Base-by-base conservation (phyloP, 2,329 filamentous ascomycete species). In the Aspergillus hortae region DNA sequence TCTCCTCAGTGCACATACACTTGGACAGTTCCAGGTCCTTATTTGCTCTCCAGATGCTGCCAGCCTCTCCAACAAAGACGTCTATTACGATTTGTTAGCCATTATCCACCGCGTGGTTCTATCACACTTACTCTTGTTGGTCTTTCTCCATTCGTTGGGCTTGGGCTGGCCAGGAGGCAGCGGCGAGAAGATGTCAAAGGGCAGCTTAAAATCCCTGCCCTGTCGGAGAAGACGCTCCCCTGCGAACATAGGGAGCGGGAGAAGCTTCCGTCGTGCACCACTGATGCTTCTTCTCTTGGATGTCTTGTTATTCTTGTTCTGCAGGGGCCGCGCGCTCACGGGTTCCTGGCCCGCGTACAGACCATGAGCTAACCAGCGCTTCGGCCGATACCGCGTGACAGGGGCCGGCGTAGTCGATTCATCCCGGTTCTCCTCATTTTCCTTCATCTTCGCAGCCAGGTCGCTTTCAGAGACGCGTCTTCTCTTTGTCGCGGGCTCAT, bases 71-170 rank as follows among this genome's bases (percentile, higher is more conserved):
- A 60, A 95, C 86, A 62, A 97, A 95, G 17, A 92, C 88, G 72
- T 97, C 90, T 95, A 59, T 7, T 36, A 44, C n/a, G 19, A 19
- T 15, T 50, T 15, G 61, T 77, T 63, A 73, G 74, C 44, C 42
- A 61, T 52, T 30, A 17, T 9, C 9, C 2, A 17, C 19, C 44
- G 23, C 14, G 25, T n/a, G 38, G n/a, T 51, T 25, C 23, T 4
- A 2, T 32, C 35, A 17, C 41, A 72, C 87, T 77, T 77, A 95
- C 90, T 97, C 72, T 89, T 94, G 57, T 90, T 92, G 61, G 94
- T 87, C 69, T 92, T 92, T 60, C 86, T 86, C 88, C 92, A 99
- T 63, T 95, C 90, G 60, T 95, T 87, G 1, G 92, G 92, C 72
- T 95, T 96, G 21, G 91, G 89, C 67, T 96, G 89, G 46, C 89